These are phyloP conservation scores for Berberis vulgaris DNA, from an alignment of 164 flowering plant species.

Conservation along the genomic window DNA sequence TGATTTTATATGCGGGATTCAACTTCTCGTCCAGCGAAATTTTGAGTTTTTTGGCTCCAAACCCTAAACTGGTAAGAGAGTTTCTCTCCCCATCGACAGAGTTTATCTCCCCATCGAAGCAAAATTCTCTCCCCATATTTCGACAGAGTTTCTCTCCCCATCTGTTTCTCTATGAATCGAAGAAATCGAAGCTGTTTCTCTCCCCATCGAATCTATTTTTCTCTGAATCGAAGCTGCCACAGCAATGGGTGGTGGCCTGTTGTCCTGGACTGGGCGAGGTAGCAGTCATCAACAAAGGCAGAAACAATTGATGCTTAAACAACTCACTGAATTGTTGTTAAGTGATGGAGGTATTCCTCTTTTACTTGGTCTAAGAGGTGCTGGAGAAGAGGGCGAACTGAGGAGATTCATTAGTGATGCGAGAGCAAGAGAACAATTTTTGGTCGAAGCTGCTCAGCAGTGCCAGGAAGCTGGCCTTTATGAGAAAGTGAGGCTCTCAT, in stretches of 20 bases:
- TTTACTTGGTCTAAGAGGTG: conserved; percentile 80
- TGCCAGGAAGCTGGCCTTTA: conserved; percentile 86
- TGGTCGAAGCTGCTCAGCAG: conserved; percentile 86
- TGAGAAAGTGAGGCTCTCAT: conserved; percentile 56
- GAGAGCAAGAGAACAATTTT: conserved; percentile 56
- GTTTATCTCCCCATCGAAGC: too few relatives aligned
- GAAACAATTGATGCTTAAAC: conserved; percentile 75
- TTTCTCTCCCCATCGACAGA: too few relatives aligned
- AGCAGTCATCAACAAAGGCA: conserved; percentile 80
- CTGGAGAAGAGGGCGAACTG: conserved; percentile 92
- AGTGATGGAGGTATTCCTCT: conserved; percentile 75
- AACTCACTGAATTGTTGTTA: conserved; percentile 76
- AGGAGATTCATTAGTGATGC: conserved; percentile 59
- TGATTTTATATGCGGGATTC: too few relatives aligned
- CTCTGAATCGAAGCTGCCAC: conserved; percentile 99
- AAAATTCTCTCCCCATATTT: too few relatives aligned
- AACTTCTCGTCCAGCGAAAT: too few relatives aligned
- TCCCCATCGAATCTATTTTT: too few relatives aligned
- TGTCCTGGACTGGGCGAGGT: conserved; percentile 78
- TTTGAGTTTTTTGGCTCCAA: too few relatives aligned
- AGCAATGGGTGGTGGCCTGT: conserved; percentile 86
- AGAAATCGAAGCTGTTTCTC: too few relatives aligned
- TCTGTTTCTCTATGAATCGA: too few relatives aligned
- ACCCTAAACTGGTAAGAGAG: too few relatives aligned
- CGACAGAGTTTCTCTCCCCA: too few relatives aligned